Conservation (phyloP, 768 basidiomycete species). For the Podaxis sp. region DNA sequence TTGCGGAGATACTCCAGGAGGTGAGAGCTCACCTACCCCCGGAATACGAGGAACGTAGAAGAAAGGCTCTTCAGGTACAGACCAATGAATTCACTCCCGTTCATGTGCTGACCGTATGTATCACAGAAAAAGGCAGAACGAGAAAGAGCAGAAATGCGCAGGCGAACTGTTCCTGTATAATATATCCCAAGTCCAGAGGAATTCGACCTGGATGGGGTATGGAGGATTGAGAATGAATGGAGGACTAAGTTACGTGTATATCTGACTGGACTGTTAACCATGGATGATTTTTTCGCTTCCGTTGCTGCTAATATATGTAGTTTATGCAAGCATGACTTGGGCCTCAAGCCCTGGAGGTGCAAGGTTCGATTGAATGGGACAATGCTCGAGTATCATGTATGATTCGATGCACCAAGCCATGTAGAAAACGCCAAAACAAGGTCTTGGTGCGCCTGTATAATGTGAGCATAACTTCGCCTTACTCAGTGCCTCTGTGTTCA, state of each 20-base stretch:
- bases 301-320: constrained; percentile 8
- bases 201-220: neutral
- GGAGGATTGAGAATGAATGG: neutral
- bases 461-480: too few species aligned
- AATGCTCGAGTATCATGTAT: too few species aligned
- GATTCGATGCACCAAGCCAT: too few species aligned
- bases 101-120: neutral
- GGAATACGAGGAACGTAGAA: constrained; percentile 58
- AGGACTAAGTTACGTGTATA: constrained; percentile 1
- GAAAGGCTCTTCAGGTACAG: constrained; percentile 47
- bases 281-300: neutral
- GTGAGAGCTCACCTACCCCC: constrained; percentile 51
- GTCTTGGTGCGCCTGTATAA: too few species aligned
- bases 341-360: neutral
- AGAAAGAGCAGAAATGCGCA: constrained; percentile 22
- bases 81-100: neutral
- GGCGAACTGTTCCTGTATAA: constrained; percentile 8
- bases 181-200: neutral
- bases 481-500: too few species aligned
- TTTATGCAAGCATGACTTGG: neutral
- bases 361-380: neutral
- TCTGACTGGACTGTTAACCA: neutral
- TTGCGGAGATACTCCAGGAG: constrained; percentile 53
- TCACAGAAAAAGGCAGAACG: constrained; percentile 30
- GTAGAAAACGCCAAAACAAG: too few species aligned